Evolutionary conservation across 805 yeast genomes (phyloP).

Genomic region (Yamadazyma phyllophila): DNA sequence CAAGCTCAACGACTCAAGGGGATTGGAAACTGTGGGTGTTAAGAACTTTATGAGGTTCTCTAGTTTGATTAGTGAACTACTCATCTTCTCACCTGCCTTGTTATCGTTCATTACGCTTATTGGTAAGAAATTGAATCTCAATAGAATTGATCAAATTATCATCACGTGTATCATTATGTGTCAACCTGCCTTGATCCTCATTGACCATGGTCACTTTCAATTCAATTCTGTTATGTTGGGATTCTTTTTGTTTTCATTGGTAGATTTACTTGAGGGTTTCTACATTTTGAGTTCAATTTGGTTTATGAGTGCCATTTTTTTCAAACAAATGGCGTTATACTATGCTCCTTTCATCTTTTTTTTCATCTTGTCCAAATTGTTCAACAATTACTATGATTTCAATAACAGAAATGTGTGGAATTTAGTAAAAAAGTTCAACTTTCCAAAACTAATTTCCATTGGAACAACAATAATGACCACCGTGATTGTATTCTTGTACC

Average conservation of each 20-base stretch:
- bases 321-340: slow-evolving; percentile 94
- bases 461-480: slow-evolving; percentile 63
- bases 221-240: slow-evolving; percentile 95
- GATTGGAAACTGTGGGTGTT: slow-evolving; percentile 62
- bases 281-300: slow-evolving; percentile 67
- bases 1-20: slow-evolving; percentile 67
- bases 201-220: slow-evolving; percentile 98
- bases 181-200: slow-evolving; percentile 78
- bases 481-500: slow-evolving; percentile 51
- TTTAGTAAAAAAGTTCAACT: slow-evolving; percentile 36
- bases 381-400: slow-evolving; percentile 18
- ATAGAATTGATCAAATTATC: slow-evolving; percentile 73
- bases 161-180: slow-evolving; percentile 76
- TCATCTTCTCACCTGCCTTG: slow-evolving; percentile 78
- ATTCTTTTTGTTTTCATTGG: slow-evolving; percentile 64
- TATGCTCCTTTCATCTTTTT: slow-evolving; percentile 88
- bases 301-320: slow-evolving; percentile 74
- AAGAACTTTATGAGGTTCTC: slow-evolving; percentile 85
- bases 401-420: slow-evolving; percentile 12
- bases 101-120: slow-evolving; percentile 67
- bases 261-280: slow-evolving; percentile 61
- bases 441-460: slow-evolving; percentile 59
- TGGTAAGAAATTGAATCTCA: slow-evolving; percentile 54
- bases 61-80: slow-evolving; percentile 69
- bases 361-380: slow-evolving; percentile 59